Evolutionary conservation across 768 basidiomycete genomes (phyloP).

Genomic region (Xanthoconium purpureum): DNA sequence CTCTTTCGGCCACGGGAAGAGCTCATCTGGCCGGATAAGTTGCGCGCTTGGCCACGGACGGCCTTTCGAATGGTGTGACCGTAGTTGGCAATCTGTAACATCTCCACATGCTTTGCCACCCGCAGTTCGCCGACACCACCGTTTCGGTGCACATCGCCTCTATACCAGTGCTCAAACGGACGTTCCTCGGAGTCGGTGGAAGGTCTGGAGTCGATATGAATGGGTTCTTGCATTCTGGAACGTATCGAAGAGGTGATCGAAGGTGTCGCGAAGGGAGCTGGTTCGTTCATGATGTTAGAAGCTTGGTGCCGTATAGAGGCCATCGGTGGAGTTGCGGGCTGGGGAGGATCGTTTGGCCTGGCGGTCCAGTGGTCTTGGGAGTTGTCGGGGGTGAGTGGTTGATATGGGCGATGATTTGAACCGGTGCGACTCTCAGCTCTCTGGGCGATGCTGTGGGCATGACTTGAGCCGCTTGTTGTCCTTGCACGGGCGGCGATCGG

Average conservation of each 20-base stretch:
- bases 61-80: slow-evolving; percentile 55
- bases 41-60: slow-evolving; percentile 25
- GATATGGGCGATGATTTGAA: slow-evolving; percentile 21
- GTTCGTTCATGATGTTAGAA: slow-evolving; percentile 59
- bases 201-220: slow-evolving; percentile 40
- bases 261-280: slow-evolving; percentile 53
- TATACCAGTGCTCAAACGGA: slow-evolving; percentile 89
- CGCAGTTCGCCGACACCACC: slow-evolving; percentile 85
- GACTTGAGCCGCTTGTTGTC: slow-evolving; percentile 41
- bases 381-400: slow-evolving; percentile 27
- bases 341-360: slow-evolving; percentile 29
- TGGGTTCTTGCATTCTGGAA: slow-evolving; percentile 33
- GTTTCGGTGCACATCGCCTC: slow-evolving; percentile 81
- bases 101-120: slow-evolving; percentile 72
- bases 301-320: slow-evolving; percentile 37
- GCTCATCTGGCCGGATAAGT: slow-evolving; percentile 22
- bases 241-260: slow-evolving; percentile 45
- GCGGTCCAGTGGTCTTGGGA: slow-evolving; percentile 31
- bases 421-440: slow-evolving; percentile 40
- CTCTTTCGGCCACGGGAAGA: slow-evolving; percentile 45
- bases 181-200: slow-evolving; percentile 78
- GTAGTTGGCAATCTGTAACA: slow-evolving; percentile 86
- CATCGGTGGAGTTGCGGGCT: slow-evolving; percentile 32
- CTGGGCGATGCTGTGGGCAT: slow-evolving; percentile 31
- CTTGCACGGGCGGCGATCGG: slow-evolving; percentile 42